Evolutionary conservation across 768 basidiomycete species (phyloP).

Genomic region (Daedalea quercina): DNA sequence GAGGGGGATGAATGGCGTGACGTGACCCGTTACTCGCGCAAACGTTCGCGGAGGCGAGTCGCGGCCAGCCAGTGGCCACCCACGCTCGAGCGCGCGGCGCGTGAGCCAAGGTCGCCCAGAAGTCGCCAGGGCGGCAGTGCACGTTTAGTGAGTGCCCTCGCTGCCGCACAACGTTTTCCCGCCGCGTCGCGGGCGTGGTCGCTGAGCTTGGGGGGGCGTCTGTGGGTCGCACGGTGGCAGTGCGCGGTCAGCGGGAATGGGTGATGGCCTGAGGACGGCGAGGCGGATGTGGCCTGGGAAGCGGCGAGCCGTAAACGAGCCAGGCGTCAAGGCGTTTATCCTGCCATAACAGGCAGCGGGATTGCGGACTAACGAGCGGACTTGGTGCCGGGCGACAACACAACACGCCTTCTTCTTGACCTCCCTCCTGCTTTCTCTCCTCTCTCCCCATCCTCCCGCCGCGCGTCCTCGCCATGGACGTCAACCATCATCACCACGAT

Average conservation of each 20-base stretch:
- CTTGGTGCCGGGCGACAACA: neutral
- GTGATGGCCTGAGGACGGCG: no score
- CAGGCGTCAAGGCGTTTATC: neutral
- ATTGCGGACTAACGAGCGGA: constrained; percentile 3
- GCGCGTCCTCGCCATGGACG: constrained; percentile 12
- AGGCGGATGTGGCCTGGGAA: neutral
- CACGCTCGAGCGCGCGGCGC: no score
- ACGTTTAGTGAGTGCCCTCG: no score
- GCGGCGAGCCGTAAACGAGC: neutral
- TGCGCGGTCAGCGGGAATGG: no score
- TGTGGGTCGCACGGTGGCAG: no score
- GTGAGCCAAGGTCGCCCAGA: no score
- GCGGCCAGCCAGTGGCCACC: no score
- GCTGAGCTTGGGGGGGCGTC: no score
- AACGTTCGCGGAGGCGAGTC: neutral
- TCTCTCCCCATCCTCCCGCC: constrained; percentile 8
- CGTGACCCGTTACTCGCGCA: neutral
- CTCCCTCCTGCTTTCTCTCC: neutral
- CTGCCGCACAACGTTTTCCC: no score
- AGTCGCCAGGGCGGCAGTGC: no score
- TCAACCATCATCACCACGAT: constrained; percentile 39
- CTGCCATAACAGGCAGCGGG: neutral
- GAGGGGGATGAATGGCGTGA: no score
- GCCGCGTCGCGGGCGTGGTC: no score
- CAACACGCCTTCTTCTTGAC: neutral